Base-by-base conservation (phyloP, 768 basidiomycete species). In the Macrolepiota dolichaula region DNA sequence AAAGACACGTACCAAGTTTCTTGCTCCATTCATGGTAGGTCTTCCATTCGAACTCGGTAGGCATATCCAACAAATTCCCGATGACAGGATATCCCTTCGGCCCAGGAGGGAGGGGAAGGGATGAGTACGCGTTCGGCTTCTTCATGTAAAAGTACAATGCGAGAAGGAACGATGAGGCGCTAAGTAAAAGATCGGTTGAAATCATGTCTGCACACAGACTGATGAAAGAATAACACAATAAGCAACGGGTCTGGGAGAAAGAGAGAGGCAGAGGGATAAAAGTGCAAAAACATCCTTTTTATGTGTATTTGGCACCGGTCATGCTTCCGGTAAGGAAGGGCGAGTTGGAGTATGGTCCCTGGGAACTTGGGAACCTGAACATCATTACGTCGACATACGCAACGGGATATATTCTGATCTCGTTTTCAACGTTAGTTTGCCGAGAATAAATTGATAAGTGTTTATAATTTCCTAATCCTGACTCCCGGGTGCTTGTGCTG, bases 11-110 rank as follows among this genome's bases (percentile, higher is more conserved):
- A 77, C 78, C 72, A 57, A 74, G 71, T 64, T 74, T 69, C 13
- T 75, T 70, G 49, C 74, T 72, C 79, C 77, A 80, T 44, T 70
- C 61, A 19, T 75, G 69, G 64, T 78, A 81, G 0, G 75, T 73
- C 17, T 63, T 63, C 66, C 77, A 76, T 57, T 76, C 73, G 27
- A 71, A 63, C 37, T 69, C 68, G 42, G 68, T 63, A 2, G 80
- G 80, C 57, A 81, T 64, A 51, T 80, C 73, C 25, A 72, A 52
- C 5, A 80, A 55, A 63, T 79, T 80, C 10, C 78, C 78, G 25
- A 79, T 68, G 15, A 81, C 38, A 25, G 77, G 77, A 17, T 73
- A 67, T 25, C 71, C 71, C 50, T 65, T 74, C 2, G 79, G 79
- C 40, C 79, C 79, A 19, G 79, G 79, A 11, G 78, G 78, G 7